Evolutionary conservation across 2,329 filamentous ascomycete species (phyloP).

Genomic region (Ophiocordyceps sinensis): DNA sequence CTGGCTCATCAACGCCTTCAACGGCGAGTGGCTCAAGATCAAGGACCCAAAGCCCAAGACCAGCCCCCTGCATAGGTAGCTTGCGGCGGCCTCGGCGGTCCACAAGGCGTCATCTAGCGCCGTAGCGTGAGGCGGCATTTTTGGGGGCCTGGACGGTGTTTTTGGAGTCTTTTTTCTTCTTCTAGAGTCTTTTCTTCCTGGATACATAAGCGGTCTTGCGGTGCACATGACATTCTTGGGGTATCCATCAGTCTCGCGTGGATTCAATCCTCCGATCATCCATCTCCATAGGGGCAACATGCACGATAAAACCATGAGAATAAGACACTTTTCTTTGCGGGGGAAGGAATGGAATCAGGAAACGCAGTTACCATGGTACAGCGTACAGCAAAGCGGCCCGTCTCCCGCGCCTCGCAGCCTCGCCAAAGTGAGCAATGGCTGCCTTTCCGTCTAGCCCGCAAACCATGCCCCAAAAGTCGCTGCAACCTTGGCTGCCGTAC

Average conservation of each 20-base stretch:
- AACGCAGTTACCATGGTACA: neutral
- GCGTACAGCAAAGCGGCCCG: neutral
- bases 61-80: constrained; percentile 5
- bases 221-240: too few species aligned
- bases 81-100: neutral
- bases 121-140: too few species aligned
- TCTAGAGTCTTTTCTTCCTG: too few species aligned
- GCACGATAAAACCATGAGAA: neutral
- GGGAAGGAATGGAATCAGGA: neutral
- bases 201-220: too few species aligned
- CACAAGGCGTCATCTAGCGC: neutral
- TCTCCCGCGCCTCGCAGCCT: neutral
- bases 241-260: too few species aligned
- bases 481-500: neutral
- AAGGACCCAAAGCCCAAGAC: constrained; percentile 31
- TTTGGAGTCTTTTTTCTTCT: too few species aligned
- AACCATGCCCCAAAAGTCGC: neutral
- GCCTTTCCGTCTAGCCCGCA: neutral
- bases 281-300: too few species aligned
- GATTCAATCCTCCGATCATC: too few species aligned
- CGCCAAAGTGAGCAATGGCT: neutral
- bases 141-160: too few species aligned
- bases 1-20: constrained; percentile 96
- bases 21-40: constrained; percentile 75
- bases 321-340: neutral